phyloP scores from a whole-genome alignment of 306 rosid species.

The Lathyrus aphaca region DNA sequence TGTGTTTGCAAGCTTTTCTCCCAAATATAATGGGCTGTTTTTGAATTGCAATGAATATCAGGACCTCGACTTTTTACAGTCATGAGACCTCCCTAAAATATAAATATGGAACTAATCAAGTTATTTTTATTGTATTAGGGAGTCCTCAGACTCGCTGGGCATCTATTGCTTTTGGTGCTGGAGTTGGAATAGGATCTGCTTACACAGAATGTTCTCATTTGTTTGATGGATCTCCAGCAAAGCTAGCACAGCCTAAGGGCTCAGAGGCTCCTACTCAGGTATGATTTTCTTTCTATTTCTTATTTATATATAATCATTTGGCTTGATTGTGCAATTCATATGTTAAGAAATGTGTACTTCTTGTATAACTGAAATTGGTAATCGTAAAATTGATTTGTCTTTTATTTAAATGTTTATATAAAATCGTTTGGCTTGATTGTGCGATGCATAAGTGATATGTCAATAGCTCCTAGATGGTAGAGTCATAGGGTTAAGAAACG shows the following conservation, averaged over 20 bases:
- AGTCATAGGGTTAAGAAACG: slow-evolving; percentile 29
- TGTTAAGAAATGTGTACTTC: slow-evolving; percentile 10
- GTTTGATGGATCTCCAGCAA: slow-evolving; percentile 65
- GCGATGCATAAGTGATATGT: slow-evolving; percentile 6
- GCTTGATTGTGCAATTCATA: neutral
- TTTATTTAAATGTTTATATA: too few species aligned
- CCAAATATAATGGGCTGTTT: neutral
- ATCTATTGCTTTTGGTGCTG: slow-evolving; percentile 88
- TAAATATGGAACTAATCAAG: slow-evolving; percentile 18
- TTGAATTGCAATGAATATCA: slow-evolving; percentile 1
- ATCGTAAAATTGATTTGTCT: neutral
- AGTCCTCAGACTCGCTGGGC: slow-evolving; percentile 92
- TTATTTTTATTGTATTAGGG: slow-evolving; percentile 54
- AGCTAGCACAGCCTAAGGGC: slow-evolving; percentile 41
- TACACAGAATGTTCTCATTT: slow-evolving; percentile 69
- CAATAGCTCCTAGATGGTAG: slow-evolving; percentile 1
- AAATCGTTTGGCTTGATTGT: slow-evolving; percentile 2
- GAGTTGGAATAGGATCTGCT: slow-evolving; percentile 84
- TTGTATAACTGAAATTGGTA: neutral
- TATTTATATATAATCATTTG: slow-evolving; percentile 2
- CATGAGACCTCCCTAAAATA: slow-evolving; percentile 22
- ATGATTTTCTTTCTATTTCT: slow-evolving; percentile 8
- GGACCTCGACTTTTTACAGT: slow-evolving; percentile 11
- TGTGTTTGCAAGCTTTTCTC: slow-evolving; percentile 3
- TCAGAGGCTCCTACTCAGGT: slow-evolving; percentile 54